These are phyloP conservation scores for Aspergillus melleus DNA, from an alignment of 2,329 filamentous ascomycete species.

Conservation along the genomic window DNA sequence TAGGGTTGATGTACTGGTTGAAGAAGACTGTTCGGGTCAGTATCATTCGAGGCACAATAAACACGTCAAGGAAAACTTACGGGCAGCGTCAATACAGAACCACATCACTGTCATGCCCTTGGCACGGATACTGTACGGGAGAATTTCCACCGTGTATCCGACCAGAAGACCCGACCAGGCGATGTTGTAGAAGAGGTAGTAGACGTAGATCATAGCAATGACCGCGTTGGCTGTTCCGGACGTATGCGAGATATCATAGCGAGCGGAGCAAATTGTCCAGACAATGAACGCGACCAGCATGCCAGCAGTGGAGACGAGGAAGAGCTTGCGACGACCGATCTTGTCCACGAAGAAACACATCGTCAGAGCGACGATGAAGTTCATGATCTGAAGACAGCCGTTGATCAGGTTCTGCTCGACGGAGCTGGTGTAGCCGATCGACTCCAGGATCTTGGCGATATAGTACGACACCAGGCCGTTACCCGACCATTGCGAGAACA, in stretches of 20 bases:
- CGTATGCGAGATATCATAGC: conserved; percentile 33
- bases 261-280: conserved; percentile 43
- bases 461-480: conserved; percentile 48
- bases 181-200: conserved; percentile 43
- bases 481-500: conserved; percentile 61
- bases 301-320: conserved; percentile 42
- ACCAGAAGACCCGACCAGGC: conserved; percentile 39
- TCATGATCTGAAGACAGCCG: conserved; percentile 42
- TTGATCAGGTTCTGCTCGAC: conserved; percentile 45
- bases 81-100: conserved; percentile 29
- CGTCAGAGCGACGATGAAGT: conserved; percentile 35
- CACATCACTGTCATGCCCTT: conserved; percentile 47
- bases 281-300: conserved; percentile 48
- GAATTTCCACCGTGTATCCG: conserved; percentile 49
- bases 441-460: conserved; percentile 37
- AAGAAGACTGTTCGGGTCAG: conserved; percentile 29
- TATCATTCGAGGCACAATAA: neutral
- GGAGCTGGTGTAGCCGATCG: conserved; percentile 38
- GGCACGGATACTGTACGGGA: conserved; percentile 51
- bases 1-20: conserved; percentile 37
- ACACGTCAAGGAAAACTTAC: conserved; percentile 6
- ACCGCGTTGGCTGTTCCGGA: conserved; percentile 37
- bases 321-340: conserved; percentile 45
- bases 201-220: conserved; percentile 47
- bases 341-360: conserved; percentile 45